phyloP scores from a whole-genome alignment of 306 rosid genomes.

The Trifolium fragiferum region DNA sequence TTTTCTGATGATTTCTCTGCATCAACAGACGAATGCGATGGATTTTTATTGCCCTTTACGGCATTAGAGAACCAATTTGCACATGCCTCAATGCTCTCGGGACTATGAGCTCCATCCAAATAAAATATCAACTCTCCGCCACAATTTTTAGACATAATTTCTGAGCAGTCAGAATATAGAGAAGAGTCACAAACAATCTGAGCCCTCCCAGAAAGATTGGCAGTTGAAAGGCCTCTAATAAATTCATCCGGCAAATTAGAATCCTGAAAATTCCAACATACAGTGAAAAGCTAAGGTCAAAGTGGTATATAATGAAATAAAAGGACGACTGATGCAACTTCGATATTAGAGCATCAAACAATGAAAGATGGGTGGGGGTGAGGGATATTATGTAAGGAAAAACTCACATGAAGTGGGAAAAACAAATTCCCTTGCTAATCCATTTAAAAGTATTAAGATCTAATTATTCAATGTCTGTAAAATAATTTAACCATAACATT shows the following conservation, averaged over 20 bases:
- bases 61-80: slow-evolving; percentile 55
- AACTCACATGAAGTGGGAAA: neutral
- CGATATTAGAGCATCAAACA: slow-evolving; percentile 11
- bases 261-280: slow-evolving; percentile 44
- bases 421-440: neutral
- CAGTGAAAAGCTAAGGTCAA: slow-evolving; percentile 15
- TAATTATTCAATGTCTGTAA: slow-evolving; percentile 27
- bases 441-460: slow-evolving; percentile 25
- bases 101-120: slow-evolving; percentile 91
- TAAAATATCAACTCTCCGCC: slow-evolving; percentile 70
- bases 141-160: slow-evolving; percentile 44
- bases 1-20: slow-evolving; percentile 43
- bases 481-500: slow-evolving; percentile 50
- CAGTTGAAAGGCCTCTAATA: slow-evolving; percentile 71
- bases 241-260: slow-evolving; percentile 64
- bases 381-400: neutral
- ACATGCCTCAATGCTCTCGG: slow-evolving; percentile 82
- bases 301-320: slow-evolving; percentile 8
- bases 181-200: slow-evolving; percentile 61
- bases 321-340: neutral
- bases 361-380: slow-evolving; percentile 33
- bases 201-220: slow-evolving; percentile 70
- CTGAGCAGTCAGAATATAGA: slow-evolving; percentile 39
- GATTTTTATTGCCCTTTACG: slow-evolving; percentile 39
- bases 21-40: slow-evolving; percentile 39